phyloP scores from a whole-genome alignment of 176 grass and related monocot genomes.

The Thinopyrum elongatum region DNA sequence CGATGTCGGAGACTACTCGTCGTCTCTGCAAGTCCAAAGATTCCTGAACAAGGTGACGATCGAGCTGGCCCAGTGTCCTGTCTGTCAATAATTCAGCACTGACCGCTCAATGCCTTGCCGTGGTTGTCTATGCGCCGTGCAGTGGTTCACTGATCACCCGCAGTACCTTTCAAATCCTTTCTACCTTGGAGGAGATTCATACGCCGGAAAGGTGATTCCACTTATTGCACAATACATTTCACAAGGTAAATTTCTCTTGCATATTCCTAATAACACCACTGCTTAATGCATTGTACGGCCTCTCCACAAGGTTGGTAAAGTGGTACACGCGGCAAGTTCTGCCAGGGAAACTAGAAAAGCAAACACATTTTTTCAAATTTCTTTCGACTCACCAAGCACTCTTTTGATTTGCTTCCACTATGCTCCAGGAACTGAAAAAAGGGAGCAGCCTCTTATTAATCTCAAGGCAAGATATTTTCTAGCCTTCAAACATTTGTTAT shows the following conservation, averaged over 20 bases:
- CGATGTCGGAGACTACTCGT: constrained; percentile 33
- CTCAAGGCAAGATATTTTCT: constrained; percentile 35
- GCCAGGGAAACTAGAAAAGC: background rate
- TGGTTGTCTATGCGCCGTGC: background rate
- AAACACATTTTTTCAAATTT: background rate
- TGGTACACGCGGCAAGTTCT: no score
- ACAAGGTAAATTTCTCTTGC: constrained; percentile 35
- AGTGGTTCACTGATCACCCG: constrained; percentile 68
- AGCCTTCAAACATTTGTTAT: background rate
- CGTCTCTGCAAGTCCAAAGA: constrained; percentile 38
- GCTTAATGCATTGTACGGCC: background rate
- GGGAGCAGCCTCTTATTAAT: constrained; percentile 35
- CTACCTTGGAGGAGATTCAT: constrained; percentile 66
- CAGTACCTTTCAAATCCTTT: constrained; percentile 44
- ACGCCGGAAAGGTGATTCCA: constrained; percentile 50
- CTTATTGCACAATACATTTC: constrained; percentile 34
- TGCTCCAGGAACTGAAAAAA: constrained; percentile 34
- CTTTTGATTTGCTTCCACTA: background rate
- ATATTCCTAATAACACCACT: background rate
- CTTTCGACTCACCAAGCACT: background rate
- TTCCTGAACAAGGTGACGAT: constrained; percentile 54
- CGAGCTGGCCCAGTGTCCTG: no score
- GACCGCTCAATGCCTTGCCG: background rate
- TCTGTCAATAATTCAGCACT: no score
- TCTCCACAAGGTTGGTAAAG: no score